Conservation (phyloP, 768 basidiomycete genomes). For the Tulasnella sp. region DNA sequence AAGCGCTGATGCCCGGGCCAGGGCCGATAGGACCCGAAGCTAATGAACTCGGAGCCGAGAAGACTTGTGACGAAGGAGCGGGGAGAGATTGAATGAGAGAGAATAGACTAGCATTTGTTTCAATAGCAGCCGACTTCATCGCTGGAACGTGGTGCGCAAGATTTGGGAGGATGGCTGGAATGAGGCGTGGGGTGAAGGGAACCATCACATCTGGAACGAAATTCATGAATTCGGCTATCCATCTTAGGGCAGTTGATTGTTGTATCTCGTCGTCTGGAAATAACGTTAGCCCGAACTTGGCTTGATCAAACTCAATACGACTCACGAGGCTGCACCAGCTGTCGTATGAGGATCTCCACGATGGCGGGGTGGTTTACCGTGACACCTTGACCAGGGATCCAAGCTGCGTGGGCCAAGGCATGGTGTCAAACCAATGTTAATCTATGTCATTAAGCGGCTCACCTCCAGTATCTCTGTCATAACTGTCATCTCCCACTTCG, state of each 20-base stretch:
- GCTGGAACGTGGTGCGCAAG: conserved; percentile 85
- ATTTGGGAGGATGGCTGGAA: conserved; percentile 89
- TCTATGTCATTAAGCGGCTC: background rate
- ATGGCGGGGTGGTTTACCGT: conserved; percentile 87
- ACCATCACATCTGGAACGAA: conserved; percentile 91
- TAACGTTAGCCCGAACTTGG: conserved; percentile 3
- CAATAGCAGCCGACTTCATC: conserved; percentile 82
- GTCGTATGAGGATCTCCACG: conserved; percentile 86
- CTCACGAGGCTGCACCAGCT: conserved; percentile 80
- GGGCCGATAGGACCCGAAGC: background rate
- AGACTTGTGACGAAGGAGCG: conserved; percentile 46
- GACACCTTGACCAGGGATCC: conserved; percentile 93
- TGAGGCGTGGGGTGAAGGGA: conserved; percentile 87
- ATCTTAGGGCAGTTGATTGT: conserved; percentile 87
- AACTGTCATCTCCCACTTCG: conserved; percentile 49
- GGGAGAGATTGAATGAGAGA: conserved; percentile 84
- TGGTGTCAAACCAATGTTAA: background rate
- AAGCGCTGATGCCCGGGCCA: conserved; percentile 25
- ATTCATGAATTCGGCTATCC: conserved; percentile 85
- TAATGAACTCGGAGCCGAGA: conserved; percentile 15
- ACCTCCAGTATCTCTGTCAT: conserved; percentile 66
- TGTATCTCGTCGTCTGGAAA: conserved; percentile 85
- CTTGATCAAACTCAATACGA: conserved; percentile 31
- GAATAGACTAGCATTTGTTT: conserved; percentile 81
- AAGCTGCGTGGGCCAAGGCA: conserved; percentile 48